A percentile compares a stretch with the other conserved stretches of the same genome.
phyloP scores from a whole-genome alignment of 345 rosid species.

The Salix udensis region DNA sequence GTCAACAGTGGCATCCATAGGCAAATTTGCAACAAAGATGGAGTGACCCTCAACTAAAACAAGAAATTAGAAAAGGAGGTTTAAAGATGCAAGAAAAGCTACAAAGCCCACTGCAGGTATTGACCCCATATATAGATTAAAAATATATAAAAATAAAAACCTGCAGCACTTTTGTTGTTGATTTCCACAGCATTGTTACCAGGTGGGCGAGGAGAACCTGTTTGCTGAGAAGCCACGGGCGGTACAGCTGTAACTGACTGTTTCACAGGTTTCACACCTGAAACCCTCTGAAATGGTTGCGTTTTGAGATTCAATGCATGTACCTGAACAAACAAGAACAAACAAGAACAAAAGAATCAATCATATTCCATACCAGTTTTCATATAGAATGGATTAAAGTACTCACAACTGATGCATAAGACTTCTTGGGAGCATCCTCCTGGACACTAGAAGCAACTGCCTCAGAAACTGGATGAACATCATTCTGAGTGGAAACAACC shows the following conservation, averaged over 20 bases:
- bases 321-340: conserved; percentile 31
- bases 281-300: conserved; percentile 42
- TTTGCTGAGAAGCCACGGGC: not conserved
- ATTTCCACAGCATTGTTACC: conserved; percentile 22
- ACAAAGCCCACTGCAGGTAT: not conserved
- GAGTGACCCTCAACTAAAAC: conserved; percentile 51
- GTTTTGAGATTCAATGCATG: conserved; percentile 37
- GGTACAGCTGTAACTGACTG: conserved; percentile 17
- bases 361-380: not conserved
- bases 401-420: conserved; percentile 64
- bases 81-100: not conserved
- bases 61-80: not conserved
- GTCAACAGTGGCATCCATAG: conserved; percentile 46
- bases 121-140: not conserved
- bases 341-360: not conserved
- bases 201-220: not conserved
- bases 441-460: conserved; percentile 20
- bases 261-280: conserved; percentile 34
- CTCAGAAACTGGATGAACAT: conserved; percentile 16
- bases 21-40: conserved; percentile 63
- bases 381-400: not conserved
- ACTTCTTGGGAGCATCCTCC: conserved; percentile 47
- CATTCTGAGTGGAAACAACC: conserved; percentile 10
- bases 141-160: conserved; percentile 18
- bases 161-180: conserved; percentile 32